Percentiles rank a stretch among this genome's conserved stretches.
Conservation (phyloP, 2,329 filamentous ascomycete genomes). For the Fusarium ramigenum region DNA sequence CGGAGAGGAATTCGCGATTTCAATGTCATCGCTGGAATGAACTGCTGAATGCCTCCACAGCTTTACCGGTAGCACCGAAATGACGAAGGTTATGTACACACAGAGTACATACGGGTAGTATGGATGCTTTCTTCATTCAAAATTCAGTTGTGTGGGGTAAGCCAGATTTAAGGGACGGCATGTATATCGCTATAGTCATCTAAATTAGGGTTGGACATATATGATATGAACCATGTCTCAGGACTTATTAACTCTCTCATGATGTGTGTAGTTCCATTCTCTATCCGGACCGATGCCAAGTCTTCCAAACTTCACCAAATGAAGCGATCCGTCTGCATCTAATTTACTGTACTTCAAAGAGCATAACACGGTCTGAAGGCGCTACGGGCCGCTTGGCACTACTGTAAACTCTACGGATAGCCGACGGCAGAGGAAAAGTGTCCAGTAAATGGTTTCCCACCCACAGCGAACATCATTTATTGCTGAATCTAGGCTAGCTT, state of each 20-base stretch:
- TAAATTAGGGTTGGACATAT: neutral
- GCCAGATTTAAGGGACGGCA: neutral
- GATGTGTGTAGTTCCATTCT: neutral
- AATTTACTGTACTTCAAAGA: neutral
- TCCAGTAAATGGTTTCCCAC: neutral
- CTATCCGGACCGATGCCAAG: neutral
- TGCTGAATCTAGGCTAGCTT: conserved; percentile 3
- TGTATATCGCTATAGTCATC: neutral
- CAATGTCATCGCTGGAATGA: neutral
- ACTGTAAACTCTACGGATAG: conserved; percentile 16
- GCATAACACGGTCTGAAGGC: conserved; percentile 8
- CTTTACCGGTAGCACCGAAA: conserved; percentile 16
- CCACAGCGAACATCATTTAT: neutral
- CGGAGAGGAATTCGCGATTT: neutral
- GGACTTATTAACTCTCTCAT: neutral
- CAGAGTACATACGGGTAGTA: neutral
- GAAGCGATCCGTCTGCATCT: neutral
- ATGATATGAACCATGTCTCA: neutral
- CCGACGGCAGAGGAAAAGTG: neutral
- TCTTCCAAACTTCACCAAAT: conserved; percentile 2
- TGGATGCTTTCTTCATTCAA: conserved; percentile 1
- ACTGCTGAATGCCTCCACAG: neutral
- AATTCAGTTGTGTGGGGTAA: conserved; percentile 16
- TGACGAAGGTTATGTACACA: conserved; percentile 7
- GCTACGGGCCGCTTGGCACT: conserved; percentile 30